These are phyloP conservation scores for Orbilia brochopaga DNA, from an alignment of 2,329 filamentous ascomycete genomes.

Conservation along the genomic window DNA sequence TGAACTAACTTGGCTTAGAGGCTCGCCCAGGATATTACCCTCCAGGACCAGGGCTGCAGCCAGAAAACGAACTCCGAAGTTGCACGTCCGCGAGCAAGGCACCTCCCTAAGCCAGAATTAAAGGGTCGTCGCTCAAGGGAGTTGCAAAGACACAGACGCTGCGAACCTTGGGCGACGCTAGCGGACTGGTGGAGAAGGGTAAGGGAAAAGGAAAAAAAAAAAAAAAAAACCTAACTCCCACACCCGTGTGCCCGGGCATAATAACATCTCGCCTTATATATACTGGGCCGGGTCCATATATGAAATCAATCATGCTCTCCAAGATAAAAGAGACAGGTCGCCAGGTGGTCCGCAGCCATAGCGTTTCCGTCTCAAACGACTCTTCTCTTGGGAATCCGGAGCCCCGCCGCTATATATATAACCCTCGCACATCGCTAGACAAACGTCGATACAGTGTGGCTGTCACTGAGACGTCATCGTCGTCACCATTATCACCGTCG, in stretches of 20 bases:
- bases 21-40: slow-evolving; percentile 32
- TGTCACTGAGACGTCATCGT: slow-evolving; percentile 17
- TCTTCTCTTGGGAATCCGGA: slow-evolving; percentile 21
- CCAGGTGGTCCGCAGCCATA: slow-evolving; percentile 48
- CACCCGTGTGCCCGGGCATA: slow-evolving; percentile 18
- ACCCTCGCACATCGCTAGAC: slow-evolving; percentile 15
- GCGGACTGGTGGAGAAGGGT: slow-evolving; percentile 23
- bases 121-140: slow-evolving; percentile 35
- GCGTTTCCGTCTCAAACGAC: slow-evolving; percentile 44
- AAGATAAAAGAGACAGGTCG: slow-evolving; percentile 50
- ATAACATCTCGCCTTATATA: background rate
- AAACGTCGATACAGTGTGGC: slow-evolving; percentile 38
- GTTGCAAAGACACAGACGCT: slow-evolving; percentile 11
- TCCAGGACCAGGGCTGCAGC: slow-evolving; percentile 30
- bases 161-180: slow-evolving; percentile 40
- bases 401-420: slow-evolving; percentile 7
- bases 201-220: slow-evolving; percentile 5
- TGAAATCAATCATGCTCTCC: slow-evolving; percentile 43
- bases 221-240: slow-evolving; percentile 42
- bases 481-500: no score
- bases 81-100: slow-evolving; percentile 41
- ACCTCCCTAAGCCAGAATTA: slow-evolving; percentile 50
- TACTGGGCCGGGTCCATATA: slow-evolving; percentile 24
- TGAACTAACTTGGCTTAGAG: slow-evolving; percentile 45
- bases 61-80: slow-evolving; percentile 48